Base-by-base conservation (phyloP, 2,329 filamentous ascomycete species). In the Rhynchosporium secalis region DNA sequence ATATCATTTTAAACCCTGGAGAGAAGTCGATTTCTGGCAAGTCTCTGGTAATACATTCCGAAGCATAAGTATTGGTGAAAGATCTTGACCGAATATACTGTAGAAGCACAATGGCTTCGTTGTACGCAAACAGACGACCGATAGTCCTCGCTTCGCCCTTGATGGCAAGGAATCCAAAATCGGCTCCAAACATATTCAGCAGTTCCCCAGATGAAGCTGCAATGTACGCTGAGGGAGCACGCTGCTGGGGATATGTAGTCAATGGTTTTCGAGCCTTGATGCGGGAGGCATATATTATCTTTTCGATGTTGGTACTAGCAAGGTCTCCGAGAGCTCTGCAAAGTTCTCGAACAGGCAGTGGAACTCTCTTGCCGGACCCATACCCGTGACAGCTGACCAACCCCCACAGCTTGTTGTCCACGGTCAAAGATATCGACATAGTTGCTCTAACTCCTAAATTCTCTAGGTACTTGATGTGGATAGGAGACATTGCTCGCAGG, bases 351-450 rank as follows among this genome's bases (percentile, higher is more conserved):
- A 96, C 91, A 0, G 92, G 91, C 70, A 96, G 95, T 0, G 90
- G 90, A 0, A 96, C 91, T n/a, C 92, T 83, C 90, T 94, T 94
- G 3, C 91, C 91, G 1, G 74, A 61, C 0, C 89, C 91, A 70
- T 96, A 95, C 0, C 87, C 85, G 71, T 96, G 92, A 64, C 91
- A 96, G 3, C 91, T 87, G 31, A 96, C 92, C 31, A 96, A 78
- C 0, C 92, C 92, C 92, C 92, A 96, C 0, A 96, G 77, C 68
- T 95, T 89, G 68, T 85, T 81, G 69, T 95, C 93, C 0, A 90
- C 89, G 63, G 91, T 94, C 71, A 96, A 88, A 1, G 91, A 95
- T 63, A 96, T 92, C 0, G 92, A 96, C 91, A 96, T 96, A 66
- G 91, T 95, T 0, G 91, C 91, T 12, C 91, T 86, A 0, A 96